Evolutionary conservation across 805 yeast genomes (phyloP).

Genomic region (Suhomyces faveliae): DNA sequence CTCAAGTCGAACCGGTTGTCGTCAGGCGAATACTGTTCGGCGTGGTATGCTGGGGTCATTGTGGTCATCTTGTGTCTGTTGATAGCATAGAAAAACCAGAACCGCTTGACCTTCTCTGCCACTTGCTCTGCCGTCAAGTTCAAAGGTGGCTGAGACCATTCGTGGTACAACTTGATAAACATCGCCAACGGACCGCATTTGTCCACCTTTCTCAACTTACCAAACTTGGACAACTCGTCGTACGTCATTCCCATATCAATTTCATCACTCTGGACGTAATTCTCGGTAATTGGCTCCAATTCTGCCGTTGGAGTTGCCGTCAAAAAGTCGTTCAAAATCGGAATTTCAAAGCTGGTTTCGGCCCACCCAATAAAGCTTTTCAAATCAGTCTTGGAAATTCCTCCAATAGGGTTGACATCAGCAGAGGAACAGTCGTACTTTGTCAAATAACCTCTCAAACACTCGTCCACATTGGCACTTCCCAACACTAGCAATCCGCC

Average conservation of each 20-base stretch:
- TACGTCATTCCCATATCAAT: slow-evolving; percentile 98
- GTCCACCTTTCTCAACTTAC: slow-evolving; percentile 84
- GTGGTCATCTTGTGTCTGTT: slow-evolving; percentile 97
- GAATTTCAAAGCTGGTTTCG: slow-evolving; percentile 62
- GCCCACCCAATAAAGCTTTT: slow-evolving; percentile 86
- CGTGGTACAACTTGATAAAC: slow-evolving; percentile 86
- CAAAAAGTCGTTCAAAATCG: slow-evolving; percentile 73
- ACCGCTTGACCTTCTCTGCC: slow-evolving; percentile 88
- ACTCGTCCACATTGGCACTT: slow-evolving; percentile 96
- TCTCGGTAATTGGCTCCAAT: slow-evolving; percentile 90
- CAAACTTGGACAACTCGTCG: slow-evolving; percentile 88
- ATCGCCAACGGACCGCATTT: slow-evolving; percentile 96
- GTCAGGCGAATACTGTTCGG: slow-evolving; percentile 97
- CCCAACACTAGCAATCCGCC: slow-evolving; percentile 91
- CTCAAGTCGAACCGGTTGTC: slow-evolving; percentile 94
- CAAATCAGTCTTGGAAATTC: slow-evolving; percentile 91
- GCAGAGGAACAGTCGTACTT: slow-evolving; percentile 98
- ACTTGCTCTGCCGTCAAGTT: slow-evolving; percentile 77
- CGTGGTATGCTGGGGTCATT: slow-evolving; percentile 96
- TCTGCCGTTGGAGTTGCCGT: slow-evolving; percentile 98
- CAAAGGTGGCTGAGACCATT: slow-evolving; percentile 74
- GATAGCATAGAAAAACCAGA: slow-evolving; percentile 90
- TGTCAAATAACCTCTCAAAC: slow-evolving; percentile 91
- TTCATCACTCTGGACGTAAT: slow-evolving; percentile 94
- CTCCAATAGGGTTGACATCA: slow-evolving; percentile 98